Base-by-base conservation (phyloP, 2,329 filamentous ascomycete species). In the Arachnomyces sp. region DNA sequence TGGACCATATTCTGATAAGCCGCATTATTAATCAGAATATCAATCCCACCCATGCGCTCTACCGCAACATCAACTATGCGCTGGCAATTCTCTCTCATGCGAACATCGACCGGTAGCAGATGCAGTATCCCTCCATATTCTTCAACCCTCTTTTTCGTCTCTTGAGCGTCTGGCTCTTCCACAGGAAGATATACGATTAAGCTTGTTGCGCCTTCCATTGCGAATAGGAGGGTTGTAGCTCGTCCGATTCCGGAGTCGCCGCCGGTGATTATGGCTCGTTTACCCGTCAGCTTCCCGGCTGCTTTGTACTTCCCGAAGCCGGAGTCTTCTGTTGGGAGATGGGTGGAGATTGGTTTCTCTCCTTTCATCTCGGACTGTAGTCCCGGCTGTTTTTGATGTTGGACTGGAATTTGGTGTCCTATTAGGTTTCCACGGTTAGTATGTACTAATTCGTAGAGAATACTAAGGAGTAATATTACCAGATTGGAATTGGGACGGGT, bases 181-280 rank as follows among this genome's bases (percentile, higher is more conserved):
- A 84, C 75, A 0, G 82, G 78, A 0, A 88, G 71, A 53, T 92
- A 86, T 3, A 77, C 75, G 49, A 92, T 87, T 43, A 84, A 70
- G 37, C 74, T 77, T 46, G 84, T 78, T 11, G 84, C 84, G 4
- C 85, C 86, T 61, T 92, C 86, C 73, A 86, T 82, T 30, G 85
- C 85, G 52, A 82, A 92, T 0, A 92, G 70, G 12, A 90, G 73
- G 1, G 86, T 84, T 1, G 81, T 77, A 1, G 86, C 80, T 29
- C 84, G 78, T 5, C 86, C 84, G 48, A 92, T 90, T 2, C 86
- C 85, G 5, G 77, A 82, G 61, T 90, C 85, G 3, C 86, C 86
- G 12, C 85, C 85, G 0, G 86, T 90, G 53, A 92, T 90, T 43
- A 92, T 63, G 6, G 85, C 84, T 44, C 78, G 84, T 62, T 82